Percentiles rank a stretch among this genome's conserved stretches.
Conservation (phyloP, 1,139 yeast species). For the Yamadazyma diddensiae region DNA sequence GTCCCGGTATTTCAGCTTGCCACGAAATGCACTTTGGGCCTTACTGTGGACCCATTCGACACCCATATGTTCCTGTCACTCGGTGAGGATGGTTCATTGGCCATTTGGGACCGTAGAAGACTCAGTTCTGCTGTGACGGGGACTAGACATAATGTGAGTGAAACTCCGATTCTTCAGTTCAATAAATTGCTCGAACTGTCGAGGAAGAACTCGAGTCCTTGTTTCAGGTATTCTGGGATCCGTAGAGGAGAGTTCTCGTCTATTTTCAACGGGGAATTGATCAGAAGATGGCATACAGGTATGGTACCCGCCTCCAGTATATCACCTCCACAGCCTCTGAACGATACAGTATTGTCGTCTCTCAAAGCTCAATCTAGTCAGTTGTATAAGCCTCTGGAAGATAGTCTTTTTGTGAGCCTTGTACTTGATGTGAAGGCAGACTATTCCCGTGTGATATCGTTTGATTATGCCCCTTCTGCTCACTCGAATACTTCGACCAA, state of each 20-base stretch:
- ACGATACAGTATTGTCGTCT: constrained; percentile 19
- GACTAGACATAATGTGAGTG: constrained; percentile 24
- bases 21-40: constrained; percentile 68
- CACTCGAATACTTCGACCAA: constrained; percentile 44
- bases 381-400: constrained; percentile 38
- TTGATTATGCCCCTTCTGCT: constrained; percentile 71
- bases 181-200: constrained; percentile 66
- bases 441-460: constrained; percentile 77
- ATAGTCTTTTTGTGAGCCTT: constrained; percentile 68
- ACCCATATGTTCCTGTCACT: constrained; percentile 66
- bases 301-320: constrained; percentile 29
- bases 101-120: constrained; percentile 84
- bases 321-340: neutral
- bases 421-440: constrained; percentile 77
- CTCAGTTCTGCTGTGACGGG: constrained; percentile 27
- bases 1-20: constrained; percentile 73
- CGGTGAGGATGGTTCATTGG: constrained; percentile 81
- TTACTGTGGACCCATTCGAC: constrained; percentile 65
- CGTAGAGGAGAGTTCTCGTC: constrained; percentile 76
- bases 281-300: constrained; percentile 82
- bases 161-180: constrained; percentile 64
- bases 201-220: constrained; percentile 58
- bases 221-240: constrained; percentile 69
- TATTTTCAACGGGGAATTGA: constrained; percentile 71
- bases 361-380: constrained; percentile 35